Percentiles rank a stretch among this genome's conserved stretches.
Evolutionary conservation across 495 filamentous ascomycete species (phyloP).

Genomic region (Neurospora africana): DNA sequence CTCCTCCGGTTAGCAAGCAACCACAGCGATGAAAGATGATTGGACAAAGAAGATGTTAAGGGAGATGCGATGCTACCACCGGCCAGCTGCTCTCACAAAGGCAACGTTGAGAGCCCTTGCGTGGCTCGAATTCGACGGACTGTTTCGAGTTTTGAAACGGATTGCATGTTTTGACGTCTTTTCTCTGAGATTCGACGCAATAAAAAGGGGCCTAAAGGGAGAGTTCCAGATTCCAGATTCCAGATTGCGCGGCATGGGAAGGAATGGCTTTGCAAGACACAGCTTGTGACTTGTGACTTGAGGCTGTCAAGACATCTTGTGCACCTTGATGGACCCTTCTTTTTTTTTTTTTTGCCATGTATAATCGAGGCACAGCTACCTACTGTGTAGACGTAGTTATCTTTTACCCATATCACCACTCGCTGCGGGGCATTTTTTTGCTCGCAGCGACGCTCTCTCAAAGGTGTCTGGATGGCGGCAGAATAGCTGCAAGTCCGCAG

Average conservation of each 20-base stretch:
- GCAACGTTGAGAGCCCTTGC: background rate
- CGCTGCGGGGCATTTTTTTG: background rate
- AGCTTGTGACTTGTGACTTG: background rate
- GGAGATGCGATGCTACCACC: background rate
- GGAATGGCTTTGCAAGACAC: background rate
- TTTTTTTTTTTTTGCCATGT: background rate
- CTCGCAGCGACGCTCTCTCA: background rate
- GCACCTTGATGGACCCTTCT: background rate
- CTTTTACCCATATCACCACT: background rate
- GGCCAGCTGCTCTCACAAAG: background rate
- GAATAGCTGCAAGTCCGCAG: background rate
- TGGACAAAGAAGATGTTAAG: background rate
- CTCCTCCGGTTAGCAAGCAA: background rate
- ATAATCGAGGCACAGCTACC: background rate
- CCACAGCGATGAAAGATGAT: background rate
- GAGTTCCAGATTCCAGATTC: background rate
- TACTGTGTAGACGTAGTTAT: background rate
- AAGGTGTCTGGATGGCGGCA: background rate
- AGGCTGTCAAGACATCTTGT: background rate
- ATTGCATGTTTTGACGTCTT: background rate
- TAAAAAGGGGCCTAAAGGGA: background rate
- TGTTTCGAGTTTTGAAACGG: background rate
- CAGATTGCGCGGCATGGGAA: background rate
- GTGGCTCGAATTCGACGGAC: background rate
- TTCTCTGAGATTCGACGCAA: background rate